Evolutionary conservation across 371 early-diverging fungal species (phyloP), one percentile per base, ranked within the genome.

Genomic region (Dichotomocladium elegans): DNA sequence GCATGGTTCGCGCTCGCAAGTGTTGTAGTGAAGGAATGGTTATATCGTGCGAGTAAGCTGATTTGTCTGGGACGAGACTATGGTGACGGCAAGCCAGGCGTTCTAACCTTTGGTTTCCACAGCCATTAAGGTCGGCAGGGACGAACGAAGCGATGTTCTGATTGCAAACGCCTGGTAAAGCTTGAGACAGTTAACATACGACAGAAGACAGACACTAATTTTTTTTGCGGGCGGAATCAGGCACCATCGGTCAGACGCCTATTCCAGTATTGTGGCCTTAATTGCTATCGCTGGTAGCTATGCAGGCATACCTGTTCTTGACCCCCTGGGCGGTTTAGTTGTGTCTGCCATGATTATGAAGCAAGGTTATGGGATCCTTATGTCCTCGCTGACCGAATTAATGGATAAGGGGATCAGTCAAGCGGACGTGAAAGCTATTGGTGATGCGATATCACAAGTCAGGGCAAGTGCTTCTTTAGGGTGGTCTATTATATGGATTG

Each of bases 241-340:
- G 88, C 88, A 88, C 47, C 88, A 88, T 55, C 83, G 88, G 35
- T 79, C 81, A 55, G 87, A 87, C 54, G 83, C 87, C 3, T 69
- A 74, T 68, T 79, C 87, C 14, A 83, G 84, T 43, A 41, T 80
- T n/a, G 80, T 87, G 17, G 81, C 87, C 0, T 61, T 83, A 0
- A 80, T 68, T 21, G 83, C 86, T 4, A 83, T 87, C 42, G 75
- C 66, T 15, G 87, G 86, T 3, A 73, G 79, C 12, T 72, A 78
- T 54, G 60, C 79, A 41, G 87, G 87, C 8, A 57, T 85, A n/a
- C 83, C 85, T 15, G 61, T 85, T 17, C 66, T 87, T 10, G 87
- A 87, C 51, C 86, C 87, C 10, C 29, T 87, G 15, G 87, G 87
- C 22, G 87, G 87, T 4, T 55, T 87, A 12, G 58, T 74, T 2